Evolutionary conservation across 1,139 yeast species (phyloP).

Genomic region (Kodamaea sp.): DNA sequence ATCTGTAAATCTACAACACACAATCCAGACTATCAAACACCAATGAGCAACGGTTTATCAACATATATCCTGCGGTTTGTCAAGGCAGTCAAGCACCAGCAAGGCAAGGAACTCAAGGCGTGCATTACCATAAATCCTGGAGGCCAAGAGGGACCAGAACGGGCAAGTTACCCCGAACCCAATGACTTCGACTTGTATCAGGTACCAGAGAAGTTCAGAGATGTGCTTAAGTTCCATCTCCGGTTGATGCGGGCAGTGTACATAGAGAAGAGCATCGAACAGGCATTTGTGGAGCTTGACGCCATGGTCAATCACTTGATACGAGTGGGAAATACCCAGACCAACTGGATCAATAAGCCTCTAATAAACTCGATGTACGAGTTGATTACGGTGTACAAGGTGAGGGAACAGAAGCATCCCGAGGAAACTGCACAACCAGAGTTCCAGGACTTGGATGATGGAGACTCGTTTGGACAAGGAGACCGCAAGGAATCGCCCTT

Average conservation of each 20-base stretch:
- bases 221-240: conserved; percentile 34
- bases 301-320: conserved; percentile 51
- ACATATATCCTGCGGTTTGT: conserved; percentile 24
- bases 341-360: conserved; percentile 68
- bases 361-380: conserved; percentile 58
- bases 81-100: conserved; percentile 20
- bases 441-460: conserved; percentile 15
- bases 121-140: conserved; percentile 41
- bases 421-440: conserved; percentile 22
- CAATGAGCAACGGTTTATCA: conserved; percentile 11
- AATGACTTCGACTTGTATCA: conserved; percentile 42
- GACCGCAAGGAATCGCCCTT: conserved; percentile 22
- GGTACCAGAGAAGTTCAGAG: conserved; percentile 38
- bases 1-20: too few relatives aligned
- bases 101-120: conserved; percentile 22
- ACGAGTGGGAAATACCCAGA: conserved; percentile 62
- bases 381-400: conserved; percentile 49
- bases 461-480: conserved; percentile 1
- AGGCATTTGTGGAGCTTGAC: conserved; percentile 41
- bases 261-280: conserved; percentile 35
- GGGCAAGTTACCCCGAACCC: conserved; percentile 35
- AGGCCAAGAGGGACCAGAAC: conserved; percentile 24
- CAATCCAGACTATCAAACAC: too few relatives aligned
- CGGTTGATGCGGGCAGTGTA: conserved; percentile 41
- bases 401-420: conserved; percentile 34